Conservation (phyloP, 257 asterid species). For the Striga asiatica region DNA sequence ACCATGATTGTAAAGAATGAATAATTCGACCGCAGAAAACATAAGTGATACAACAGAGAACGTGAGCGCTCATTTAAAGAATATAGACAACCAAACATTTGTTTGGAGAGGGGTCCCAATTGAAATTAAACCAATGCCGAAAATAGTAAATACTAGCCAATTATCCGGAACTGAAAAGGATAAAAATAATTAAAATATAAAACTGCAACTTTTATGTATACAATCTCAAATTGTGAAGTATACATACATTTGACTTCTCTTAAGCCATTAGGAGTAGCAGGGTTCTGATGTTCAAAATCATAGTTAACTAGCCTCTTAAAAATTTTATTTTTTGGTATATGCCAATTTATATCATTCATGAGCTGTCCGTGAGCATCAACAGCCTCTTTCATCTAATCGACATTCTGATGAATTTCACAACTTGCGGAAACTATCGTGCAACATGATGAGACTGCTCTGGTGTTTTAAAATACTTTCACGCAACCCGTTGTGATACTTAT, state of each 20-base stretch:
- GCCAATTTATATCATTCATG: not conserved
- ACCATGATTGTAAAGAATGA: slow-evolving; percentile 14
- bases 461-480: too few relatives aligned
- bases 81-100: too few relatives aligned
- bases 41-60: slow-evolving; percentile 2
- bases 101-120: too few relatives aligned
- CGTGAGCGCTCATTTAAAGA: not conserved
- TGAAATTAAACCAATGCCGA: not conserved
- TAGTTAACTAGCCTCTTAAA: not conserved
- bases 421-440: too few relatives aligned
- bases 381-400: too few relatives aligned
- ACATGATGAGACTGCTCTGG: too few relatives aligned
- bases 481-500: too few relatives aligned
- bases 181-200: not conserved
- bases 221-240: not conserved
- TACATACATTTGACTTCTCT: not conserved
- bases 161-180: not conserved
- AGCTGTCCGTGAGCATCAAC: too few relatives aligned
- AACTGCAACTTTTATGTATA: not conserved
- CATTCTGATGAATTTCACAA: too few relatives aligned
- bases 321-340: not conserved
- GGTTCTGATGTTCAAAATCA: not conserved
- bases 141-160: not conserved
- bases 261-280: not conserved
- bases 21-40: not conserved